Percentiles rank a stretch among this genome's conserved stretches.
Conservation (phyloP, 805 yeast species). For the Kuraishia capsulata region DNA sequence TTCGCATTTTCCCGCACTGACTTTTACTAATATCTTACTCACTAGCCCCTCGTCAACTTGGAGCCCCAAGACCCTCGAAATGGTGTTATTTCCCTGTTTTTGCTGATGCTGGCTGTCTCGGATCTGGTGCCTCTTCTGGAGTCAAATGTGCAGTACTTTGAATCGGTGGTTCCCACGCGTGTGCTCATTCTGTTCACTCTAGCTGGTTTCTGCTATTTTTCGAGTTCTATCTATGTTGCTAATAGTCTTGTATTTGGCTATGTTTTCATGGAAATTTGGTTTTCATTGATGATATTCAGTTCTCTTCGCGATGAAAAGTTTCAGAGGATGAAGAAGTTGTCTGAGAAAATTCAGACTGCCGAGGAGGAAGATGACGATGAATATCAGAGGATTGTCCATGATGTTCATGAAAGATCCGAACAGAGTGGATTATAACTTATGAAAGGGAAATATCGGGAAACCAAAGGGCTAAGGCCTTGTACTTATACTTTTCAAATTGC, state of each 20-base stretch:
- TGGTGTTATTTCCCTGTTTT: conserved; percentile 40
- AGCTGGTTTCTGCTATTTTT: conserved; percentile 39
- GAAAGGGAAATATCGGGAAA: neutral
- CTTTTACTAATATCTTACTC: neutral
- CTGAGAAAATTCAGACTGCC: conserved; percentile 18
- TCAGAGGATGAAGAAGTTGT: conserved; percentile 30
- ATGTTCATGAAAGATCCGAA: conserved; percentile 11
- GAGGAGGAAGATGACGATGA: conserved; percentile 13
- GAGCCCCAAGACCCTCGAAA: conserved; percentile 22
- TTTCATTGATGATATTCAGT: conserved; percentile 51
- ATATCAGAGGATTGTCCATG: conserved; percentile 9
- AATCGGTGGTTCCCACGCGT: conserved; percentile 51
- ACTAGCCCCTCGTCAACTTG: conserved; percentile 18
- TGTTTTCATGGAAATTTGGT: conserved; percentile 61
- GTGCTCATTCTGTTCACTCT: conserved; percentile 38
- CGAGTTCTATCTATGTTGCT: conserved; percentile 37
- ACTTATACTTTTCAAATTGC: neutral
- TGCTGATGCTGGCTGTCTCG: conserved; percentile 32
- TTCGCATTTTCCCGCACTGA: neutral
- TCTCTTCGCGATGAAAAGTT: conserved; percentile 58
- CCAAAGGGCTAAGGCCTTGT: neutral
- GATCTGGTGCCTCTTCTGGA: conserved; percentile 55
- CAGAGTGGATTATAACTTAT: neutral
- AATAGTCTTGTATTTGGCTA: conserved; percentile 55
- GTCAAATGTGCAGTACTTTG: conserved; percentile 38